A percentile compares a stretch with the other conserved stretches of the same genome.
Evolutionary conservation across 2,329 filamentous ascomycete species (phyloP).

Genomic region (Sporothrix brasiliensis): DNA sequence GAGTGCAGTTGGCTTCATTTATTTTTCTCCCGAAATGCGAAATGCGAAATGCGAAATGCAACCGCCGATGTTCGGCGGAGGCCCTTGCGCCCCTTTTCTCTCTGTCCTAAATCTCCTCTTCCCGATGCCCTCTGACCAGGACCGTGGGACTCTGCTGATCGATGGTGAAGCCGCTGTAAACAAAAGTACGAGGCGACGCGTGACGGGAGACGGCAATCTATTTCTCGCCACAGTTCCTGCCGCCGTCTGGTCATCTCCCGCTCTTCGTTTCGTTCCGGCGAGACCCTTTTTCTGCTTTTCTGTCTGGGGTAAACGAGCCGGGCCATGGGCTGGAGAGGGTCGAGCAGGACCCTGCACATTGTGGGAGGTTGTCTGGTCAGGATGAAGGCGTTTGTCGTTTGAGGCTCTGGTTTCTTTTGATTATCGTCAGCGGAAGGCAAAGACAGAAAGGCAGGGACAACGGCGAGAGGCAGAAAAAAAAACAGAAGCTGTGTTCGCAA

Average conservation of each 20-base stretch:
- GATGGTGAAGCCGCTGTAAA: background rate
- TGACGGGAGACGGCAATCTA: background rate
- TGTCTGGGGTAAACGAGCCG: constrained; percentile 15
- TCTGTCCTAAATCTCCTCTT: background rate
- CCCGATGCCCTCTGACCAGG: constrained; percentile 14
- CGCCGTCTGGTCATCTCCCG: background rate
- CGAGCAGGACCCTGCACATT: too few relatives aligned
- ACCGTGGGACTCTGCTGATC: background rate
- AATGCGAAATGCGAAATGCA: background rate
- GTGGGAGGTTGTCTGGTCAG: background rate
- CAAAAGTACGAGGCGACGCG: too few relatives aligned
- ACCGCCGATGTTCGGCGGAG: constrained; percentile 11
- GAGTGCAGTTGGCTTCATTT: constrained; percentile 4
- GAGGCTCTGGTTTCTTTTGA: background rate
- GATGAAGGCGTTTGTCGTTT: background rate
- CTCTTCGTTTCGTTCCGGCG: background rate
- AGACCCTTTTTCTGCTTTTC: background rate
- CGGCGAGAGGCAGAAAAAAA: background rate
- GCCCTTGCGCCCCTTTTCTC: background rate
- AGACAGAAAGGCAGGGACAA: background rate
- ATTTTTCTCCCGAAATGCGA: constrained; percentile 12
- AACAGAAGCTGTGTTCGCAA: too few relatives aligned
- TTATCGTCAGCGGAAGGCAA: background rate
- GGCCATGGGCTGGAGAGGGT: background rate
- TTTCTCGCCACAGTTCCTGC: background rate